A percentile compares a stretch with the other conserved stretches of the same genome.
These are phyloP conservation scores for Veloboletus limbatus DNA, from an alignment of 1,284 basidiomycete species.

Conservation along the genomic window DNA sequence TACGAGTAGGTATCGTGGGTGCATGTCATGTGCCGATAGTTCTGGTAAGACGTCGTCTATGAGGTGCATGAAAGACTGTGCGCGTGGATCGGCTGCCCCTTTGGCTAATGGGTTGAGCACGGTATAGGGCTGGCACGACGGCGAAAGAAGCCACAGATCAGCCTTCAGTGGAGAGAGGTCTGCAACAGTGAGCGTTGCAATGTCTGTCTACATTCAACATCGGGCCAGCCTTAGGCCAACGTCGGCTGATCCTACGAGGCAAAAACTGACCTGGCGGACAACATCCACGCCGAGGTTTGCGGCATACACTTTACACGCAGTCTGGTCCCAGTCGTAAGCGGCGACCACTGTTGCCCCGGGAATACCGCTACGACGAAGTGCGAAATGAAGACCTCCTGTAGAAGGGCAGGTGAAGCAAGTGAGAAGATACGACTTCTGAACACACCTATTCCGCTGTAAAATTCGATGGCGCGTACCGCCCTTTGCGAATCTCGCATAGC, in stretches of 20 bases:
- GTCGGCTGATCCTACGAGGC: background rate
- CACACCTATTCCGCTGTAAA: slow-evolving; percentile 74
- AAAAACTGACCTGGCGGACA: slow-evolving; percentile 47
- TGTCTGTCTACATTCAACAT: slow-evolving; percentile 50
- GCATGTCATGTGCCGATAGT: slow-evolving; percentile 40
- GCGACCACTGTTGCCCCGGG: slow-evolving; percentile 44
- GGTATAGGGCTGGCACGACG: slow-evolving; percentile 79
- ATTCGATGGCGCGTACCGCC: slow-evolving; percentile 58
- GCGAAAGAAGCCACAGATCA: slow-evolving; percentile 70
- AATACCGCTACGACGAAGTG: slow-evolving; percentile 52
- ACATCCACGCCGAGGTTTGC: slow-evolving; percentile 49
- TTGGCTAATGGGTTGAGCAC: slow-evolving; percentile 69
- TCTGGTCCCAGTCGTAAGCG: slow-evolving; percentile 78
- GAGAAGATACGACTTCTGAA: background rate
- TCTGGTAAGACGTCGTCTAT: slow-evolving; percentile 63
- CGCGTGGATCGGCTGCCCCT: slow-evolving; percentile 68
- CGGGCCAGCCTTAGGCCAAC: background rate
- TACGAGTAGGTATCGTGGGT: slow-evolving; percentile 60
- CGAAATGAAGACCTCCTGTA: slow-evolving; percentile 67
- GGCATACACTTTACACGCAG: slow-evolving; percentile 62
- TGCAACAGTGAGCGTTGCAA: slow-evolving; percentile 50
- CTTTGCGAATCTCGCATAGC: slow-evolving; percentile 15
- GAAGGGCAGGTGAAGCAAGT: slow-evolving; percentile 14
- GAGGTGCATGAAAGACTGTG: slow-evolving; percentile 69
- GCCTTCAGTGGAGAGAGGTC: slow-evolving; percentile 46